Base-by-base conservation (phyloP, 345 rosid genomes). In the Gossypium sturtianum region DNA sequence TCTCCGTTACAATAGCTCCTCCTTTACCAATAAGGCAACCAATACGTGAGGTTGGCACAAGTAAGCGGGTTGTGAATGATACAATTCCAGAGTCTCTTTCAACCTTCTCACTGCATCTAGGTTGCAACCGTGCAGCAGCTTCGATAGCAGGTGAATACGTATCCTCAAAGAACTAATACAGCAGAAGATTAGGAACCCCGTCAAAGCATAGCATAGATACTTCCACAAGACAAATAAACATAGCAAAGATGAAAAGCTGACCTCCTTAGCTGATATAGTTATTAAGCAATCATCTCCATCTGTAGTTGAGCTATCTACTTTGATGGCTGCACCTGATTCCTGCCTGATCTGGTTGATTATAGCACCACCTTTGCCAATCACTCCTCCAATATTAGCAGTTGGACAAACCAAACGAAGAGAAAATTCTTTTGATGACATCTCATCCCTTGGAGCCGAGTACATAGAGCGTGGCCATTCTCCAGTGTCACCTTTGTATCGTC, bases 1-100 rank as follows among this genome's bases (percentile, higher is more conserved):
- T 90, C 84, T 95, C 99, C 80, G 89, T 86, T 75, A 93, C 89
- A 76, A 95, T 91, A 71, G 88, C 80, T 75, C 99, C 99, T 59
- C 97, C 94, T 83, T 93, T 95, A 66, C 99, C 99, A 78, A 95
- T 90, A 61, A 95, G 88, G 83, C 99, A 95, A 71, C 99, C 99
- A 86, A 95, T 95, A 73, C 92, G 82, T 52, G 97, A 90, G 76
- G 96, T 85, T 44, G 99, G 98, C 75, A 95, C 97, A 70, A 95
- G 97, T 61, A 95, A 82, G 60, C 98, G 98, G 58, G 97, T 91
- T 17, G 96, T 91, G 83, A 84, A 91, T 72, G 98, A 91, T 81
- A 93, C 82, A 20, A 93, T 82, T 52, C 99, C 98, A 4, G 99
- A 95, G 83, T 95, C 98, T 85, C 98, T 89, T 86, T 93, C 99